phyloP scores from a whole-genome alignment of 148 eudicot species.

The Rhododendron kiyosumense region DNA sequence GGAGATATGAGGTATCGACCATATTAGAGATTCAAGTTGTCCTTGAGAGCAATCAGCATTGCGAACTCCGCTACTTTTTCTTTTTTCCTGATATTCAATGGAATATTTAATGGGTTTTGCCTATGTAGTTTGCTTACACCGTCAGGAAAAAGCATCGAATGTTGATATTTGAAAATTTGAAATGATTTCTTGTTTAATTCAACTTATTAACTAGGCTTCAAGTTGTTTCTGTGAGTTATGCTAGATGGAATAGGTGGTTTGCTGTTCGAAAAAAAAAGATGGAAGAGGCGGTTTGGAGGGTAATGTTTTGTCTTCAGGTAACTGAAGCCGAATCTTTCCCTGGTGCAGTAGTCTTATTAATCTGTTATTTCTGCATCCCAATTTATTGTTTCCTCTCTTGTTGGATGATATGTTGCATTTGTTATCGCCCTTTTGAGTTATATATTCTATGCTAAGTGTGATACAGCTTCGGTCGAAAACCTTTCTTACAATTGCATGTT shows the following conservation, averaged over 20 bases:
- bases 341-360: background rate
- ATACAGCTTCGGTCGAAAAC: background rate
- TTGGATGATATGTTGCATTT: background rate
- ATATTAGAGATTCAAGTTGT: constrained; percentile 36
- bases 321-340: background rate
- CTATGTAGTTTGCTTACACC: background rate
- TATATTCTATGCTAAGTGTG: background rate
- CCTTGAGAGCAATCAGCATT: background rate
- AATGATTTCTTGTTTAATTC: background rate
- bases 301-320: background rate
- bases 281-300: background rate
- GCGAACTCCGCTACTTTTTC: background rate
- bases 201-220: background rate
- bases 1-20: constrained; percentile 89
- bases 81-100: background rate
- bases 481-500: background rate
- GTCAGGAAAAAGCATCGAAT: background rate
- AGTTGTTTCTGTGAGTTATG: background rate
- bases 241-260: background rate
- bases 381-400: background rate
- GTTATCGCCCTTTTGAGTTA: background rate
- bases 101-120: background rate
- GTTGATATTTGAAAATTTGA: background rate
- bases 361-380: background rate
- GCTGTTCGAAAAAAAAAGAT: too few relatives aligned